A percentile compares a stretch with the other conserved stretches of the same genome.
phyloP scores from a whole-genome alignment of 805 yeast species.

The Brettanomyces naardenensis region DNA sequence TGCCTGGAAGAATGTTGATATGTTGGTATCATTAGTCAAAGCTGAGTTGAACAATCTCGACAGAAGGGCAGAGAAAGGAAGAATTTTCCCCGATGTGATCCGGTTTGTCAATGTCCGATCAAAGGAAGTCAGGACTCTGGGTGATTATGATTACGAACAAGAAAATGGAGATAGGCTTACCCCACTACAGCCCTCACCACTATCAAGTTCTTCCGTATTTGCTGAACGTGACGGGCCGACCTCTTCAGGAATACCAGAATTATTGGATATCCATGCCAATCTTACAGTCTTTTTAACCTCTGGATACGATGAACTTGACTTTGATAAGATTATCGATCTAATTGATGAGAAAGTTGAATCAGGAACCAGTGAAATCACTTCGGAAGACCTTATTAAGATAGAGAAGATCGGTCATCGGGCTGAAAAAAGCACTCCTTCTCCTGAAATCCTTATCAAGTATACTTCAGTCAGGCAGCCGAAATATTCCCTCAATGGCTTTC shows the following conservation, averaged over 20 bases:
- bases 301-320: conserved; percentile 2
- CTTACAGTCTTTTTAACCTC: conserved; percentile 14
- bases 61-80: neutral
- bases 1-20: conserved; percentile 21
- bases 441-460: conserved; percentile 1
- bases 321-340: neutral
- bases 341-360: neutral
- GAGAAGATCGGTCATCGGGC: neutral
- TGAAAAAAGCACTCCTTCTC: conserved; percentile 1
- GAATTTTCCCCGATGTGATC: conserved; percentile 13
- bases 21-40: conserved; percentile 19
- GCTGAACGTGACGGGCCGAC: neutral
- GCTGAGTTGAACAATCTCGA: conserved; percentile 19
- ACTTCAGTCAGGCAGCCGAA: conserved; percentile 5
- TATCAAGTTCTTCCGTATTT: neutral
- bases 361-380: neutral
- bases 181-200: neutral
- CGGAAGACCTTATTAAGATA: neutral
- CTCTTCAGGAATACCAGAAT: neutral
- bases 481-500: conserved; percentile 10
- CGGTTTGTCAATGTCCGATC: conserved; percentile 16
- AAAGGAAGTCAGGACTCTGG: conserved; percentile 8
- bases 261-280: conserved; percentile 1
- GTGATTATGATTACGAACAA: conserved; percentile 3
- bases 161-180: neutral